A percentile compares a stretch with the other conserved stretches of the same genome.
phyloP scores from a whole-genome alignment of 495 filamentous ascomycete species.

The Penicillium samsonianum region DNA sequence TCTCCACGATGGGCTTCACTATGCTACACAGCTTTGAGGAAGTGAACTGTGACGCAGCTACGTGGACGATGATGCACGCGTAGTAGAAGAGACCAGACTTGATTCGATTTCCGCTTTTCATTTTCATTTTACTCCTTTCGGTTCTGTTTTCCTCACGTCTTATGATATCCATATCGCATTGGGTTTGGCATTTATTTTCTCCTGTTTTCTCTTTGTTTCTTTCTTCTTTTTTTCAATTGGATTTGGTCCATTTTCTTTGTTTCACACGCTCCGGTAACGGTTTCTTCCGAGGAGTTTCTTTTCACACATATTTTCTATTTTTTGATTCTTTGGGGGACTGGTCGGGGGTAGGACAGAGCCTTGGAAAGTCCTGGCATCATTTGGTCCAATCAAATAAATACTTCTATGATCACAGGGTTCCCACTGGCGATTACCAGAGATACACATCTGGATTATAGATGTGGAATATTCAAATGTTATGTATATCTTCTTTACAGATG shows the following conservation, averaged over 20 bases:
- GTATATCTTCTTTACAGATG: too few species aligned
- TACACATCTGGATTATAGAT: too few species aligned
- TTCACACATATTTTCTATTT: not conserved
- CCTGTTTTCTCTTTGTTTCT: slow-evolving; percentile 3
- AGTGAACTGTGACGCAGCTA: slow-evolving; percentile 72
- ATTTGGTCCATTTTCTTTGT: not conserved
- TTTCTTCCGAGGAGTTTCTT: not conserved
- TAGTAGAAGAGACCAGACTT: slow-evolving; percentile 18
- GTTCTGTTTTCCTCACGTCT: slow-evolving; percentile 1
- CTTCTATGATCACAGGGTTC: not conserved
- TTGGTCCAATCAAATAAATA: not conserved
- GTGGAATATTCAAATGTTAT: too few species aligned
- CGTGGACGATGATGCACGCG: slow-evolving; percentile 59
- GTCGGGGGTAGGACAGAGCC: slow-evolving; percentile 25
- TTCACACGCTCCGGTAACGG: not conserved
- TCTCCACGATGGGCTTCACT: slow-evolving; percentile 75
- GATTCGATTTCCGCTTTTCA: slow-evolving; percentile 14
- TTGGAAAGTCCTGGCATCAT: not conserved
- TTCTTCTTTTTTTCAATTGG: not conserved
- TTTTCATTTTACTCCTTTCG: slow-evolving; percentile 11
- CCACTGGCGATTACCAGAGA: not conserved
- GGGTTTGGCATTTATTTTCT: slow-evolving; percentile 14
- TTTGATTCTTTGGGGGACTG: not conserved
- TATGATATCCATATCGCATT: slow-evolving; percentile 39
- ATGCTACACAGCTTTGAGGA: slow-evolving; percentile 78